Evolutionary conservation across 345 rosid species (phyloP).

Genomic region (Eucalyptus pauciflora): DNA sequence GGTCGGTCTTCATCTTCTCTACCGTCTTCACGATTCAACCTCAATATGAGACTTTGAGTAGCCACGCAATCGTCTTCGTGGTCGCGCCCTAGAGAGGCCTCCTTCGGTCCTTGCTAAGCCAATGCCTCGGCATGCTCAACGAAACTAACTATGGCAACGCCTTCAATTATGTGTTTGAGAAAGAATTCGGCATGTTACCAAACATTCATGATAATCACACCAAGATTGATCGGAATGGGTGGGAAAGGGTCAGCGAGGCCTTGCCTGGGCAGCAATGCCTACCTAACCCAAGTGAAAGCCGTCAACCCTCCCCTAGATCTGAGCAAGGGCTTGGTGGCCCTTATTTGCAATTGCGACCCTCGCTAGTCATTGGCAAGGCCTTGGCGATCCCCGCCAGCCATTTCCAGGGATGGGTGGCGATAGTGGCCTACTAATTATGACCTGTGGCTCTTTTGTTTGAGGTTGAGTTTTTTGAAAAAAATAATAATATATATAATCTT

Average conservation of each 20-base stretch:
- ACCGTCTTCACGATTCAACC: background rate
- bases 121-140: background rate
- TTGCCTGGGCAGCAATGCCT: background rate
- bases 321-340: background rate
- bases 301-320: background rate
- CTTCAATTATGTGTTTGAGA: background rate
- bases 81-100: background rate
- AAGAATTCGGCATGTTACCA: background rate
- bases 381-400: accelerated
- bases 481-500: too few species aligned
- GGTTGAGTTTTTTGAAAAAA: background rate
- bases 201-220: background rate
- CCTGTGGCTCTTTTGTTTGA: too few species aligned
- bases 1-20: background rate
- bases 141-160: background rate
- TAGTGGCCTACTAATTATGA: accelerated
- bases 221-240: background rate
- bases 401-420: accelerated
- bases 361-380: background rate
- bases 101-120: background rate
- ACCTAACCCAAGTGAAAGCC: background rate
- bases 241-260: background rate
- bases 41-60: background rate
- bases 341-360: too few species aligned
- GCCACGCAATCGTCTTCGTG: background rate